These are phyloP conservation scores for Heteromeles arbutifolia DNA, from an alignment of 306 rosid genomes.

Conservation along the genomic window DNA sequence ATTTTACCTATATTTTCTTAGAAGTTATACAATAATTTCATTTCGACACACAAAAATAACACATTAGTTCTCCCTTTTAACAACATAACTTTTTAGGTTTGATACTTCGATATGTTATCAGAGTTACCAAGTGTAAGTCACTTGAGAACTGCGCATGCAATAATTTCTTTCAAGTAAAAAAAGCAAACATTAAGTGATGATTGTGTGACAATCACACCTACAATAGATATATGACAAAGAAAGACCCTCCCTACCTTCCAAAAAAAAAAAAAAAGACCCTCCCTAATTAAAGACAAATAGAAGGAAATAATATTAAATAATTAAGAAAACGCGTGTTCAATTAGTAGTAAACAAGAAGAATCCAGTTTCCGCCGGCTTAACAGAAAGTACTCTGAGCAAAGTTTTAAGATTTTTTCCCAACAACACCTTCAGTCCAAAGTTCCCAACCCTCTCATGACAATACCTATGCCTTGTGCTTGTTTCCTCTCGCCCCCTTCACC, in stretches of 20 bases:
- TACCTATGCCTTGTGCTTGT: slow-evolving; percentile 51
- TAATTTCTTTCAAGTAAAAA: neutral
- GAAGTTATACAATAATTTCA: neutral
- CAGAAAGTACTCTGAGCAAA: slow-evolving; percentile 34
- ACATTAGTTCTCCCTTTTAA: neutral
- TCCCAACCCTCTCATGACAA: slow-evolving; percentile 27
- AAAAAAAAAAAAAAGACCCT: neutral
- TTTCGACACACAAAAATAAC: neutral
- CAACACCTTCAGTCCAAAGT: slow-evolving; percentile 21
- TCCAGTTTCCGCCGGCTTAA: slow-evolving; percentile 46
- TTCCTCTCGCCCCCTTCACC: neutral
- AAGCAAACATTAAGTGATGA: neutral
- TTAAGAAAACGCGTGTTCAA: neutral
- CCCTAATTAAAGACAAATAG: neutral
- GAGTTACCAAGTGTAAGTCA: neutral
- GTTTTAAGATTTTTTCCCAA: slow-evolving; percentile 53
- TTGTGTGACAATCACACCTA: neutral
- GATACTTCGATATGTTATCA: neutral
- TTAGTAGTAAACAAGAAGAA: neutral
- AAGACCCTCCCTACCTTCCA: neutral
- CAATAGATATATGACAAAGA: neutral
- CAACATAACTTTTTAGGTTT: neutral
- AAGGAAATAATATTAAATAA: neutral
- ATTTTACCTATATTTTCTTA: too few species aligned
- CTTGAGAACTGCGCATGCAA: too few species aligned